A percentile compares a stretch with the other conserved stretches of the same genome.
phyloP scores from a whole-genome alignment of 1,284 basidiomycete genomes.

The Melampsora larici-populina region DNA sequence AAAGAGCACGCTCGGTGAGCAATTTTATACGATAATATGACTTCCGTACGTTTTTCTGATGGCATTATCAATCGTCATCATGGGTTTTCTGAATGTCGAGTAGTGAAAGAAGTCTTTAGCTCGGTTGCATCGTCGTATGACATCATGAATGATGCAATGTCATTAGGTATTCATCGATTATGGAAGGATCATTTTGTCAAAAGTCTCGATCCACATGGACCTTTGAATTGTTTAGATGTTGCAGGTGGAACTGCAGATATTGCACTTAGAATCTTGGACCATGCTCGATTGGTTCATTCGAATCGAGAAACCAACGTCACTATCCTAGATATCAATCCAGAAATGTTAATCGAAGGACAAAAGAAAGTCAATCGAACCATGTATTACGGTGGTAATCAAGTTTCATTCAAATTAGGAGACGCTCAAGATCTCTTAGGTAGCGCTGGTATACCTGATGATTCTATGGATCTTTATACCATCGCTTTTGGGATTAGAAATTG shows the following conservation, averaged over 20 bases:
- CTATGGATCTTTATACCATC: constrained; percentile 95
- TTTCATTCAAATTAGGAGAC: constrained; percentile 88
- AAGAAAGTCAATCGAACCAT: constrained; percentile 89
- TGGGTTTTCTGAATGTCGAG: neutral
- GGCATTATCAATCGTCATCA: neutral
- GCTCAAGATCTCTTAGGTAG: constrained; percentile 71
- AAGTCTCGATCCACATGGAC: constrained; percentile 67
- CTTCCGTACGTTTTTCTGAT: neutral
- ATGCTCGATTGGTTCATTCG: constrained; percentile 80
- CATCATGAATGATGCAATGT: constrained; percentile 98
- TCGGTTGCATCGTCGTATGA: constrained; percentile 95
- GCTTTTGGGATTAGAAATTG: constrained; percentile 98
- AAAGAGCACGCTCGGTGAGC: constrained; percentile 62
- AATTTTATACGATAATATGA: neutral
- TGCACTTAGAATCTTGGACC: constrained; percentile 86
- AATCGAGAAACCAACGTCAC: constrained; percentile 85
- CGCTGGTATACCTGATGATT: constrained; percentile 69
- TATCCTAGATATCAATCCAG: constrained; percentile 88
- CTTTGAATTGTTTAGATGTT: constrained; percentile 76
- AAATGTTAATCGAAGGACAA: constrained; percentile 91
- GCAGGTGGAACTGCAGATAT: constrained; percentile 99
- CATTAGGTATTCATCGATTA: constrained; percentile 87
- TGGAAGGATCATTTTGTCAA: constrained; percentile 96
- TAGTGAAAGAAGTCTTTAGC: constrained; percentile 85
- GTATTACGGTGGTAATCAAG: constrained; percentile 91